Conservation (phyloP, 2,329 filamentous ascomycete species). For the Verticillium tricorpus region DNA sequence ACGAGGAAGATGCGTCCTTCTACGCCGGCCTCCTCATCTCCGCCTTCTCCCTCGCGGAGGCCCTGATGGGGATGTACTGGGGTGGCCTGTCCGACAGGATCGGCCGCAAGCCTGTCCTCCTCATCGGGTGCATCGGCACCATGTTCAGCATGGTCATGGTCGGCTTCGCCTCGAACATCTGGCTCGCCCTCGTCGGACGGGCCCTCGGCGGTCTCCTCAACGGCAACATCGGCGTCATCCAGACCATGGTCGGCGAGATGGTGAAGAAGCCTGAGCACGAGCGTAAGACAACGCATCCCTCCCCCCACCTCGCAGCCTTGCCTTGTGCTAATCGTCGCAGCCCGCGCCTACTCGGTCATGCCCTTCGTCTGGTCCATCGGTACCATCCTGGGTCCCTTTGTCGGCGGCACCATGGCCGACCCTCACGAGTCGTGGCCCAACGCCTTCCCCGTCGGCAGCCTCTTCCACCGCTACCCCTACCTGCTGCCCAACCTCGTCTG, state of each 20-base stretch:
- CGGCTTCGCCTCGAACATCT: slow-evolving; percentile 78
- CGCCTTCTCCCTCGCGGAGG: slow-evolving; percentile 78
- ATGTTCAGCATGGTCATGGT: slow-evolving; percentile 79
- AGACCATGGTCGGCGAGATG: slow-evolving; percentile 89
- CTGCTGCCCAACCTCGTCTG: slow-evolving; percentile 87
- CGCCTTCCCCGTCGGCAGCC: slow-evolving; percentile 58
- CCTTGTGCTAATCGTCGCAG: slow-evolving; percentile 34
- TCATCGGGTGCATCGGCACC: slow-evolving; percentile 77
- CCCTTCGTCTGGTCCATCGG: slow-evolving; percentile 92
- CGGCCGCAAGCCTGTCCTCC: slow-evolving; percentile 79
- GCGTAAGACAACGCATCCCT: slow-evolving; percentile 47
- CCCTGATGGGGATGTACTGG: slow-evolving; percentile 84
- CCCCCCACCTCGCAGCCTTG: background rate
- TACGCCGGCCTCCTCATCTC: slow-evolving; percentile 87
- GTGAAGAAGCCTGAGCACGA: slow-evolving; percentile 82
- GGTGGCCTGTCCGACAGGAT: slow-evolving; percentile 76
- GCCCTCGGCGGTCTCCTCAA: slow-evolving; percentile 78
- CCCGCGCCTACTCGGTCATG: slow-evolving; percentile 85
- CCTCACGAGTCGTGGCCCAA: slow-evolving; percentile 70
- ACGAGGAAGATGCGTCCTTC: slow-evolving; percentile 72
- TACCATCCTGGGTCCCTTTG: slow-evolving; percentile 82
- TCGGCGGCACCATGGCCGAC: slow-evolving; percentile 82
- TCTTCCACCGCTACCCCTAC: slow-evolving; percentile 80
- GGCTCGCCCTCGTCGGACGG: slow-evolving; percentile 73
- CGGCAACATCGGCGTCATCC: slow-evolving; percentile 86